Evolutionary conservation across 805 yeast species (phyloP), one percentile per base, ranked within the genome.

Genomic region (Cyberlindnera bimundalis): DNA sequence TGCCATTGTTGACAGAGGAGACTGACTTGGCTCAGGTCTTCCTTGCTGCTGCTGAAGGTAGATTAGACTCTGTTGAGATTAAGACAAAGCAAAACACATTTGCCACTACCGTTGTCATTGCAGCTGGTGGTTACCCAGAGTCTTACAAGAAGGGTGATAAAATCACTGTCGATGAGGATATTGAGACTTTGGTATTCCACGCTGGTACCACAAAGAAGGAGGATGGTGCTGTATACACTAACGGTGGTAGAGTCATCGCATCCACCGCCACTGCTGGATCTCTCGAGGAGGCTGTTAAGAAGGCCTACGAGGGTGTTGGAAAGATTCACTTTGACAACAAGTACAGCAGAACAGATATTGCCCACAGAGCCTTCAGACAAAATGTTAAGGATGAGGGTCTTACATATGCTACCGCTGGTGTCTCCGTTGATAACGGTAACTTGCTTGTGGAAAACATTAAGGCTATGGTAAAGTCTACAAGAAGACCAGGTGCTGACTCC

Each of bases 41-140:
- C 76, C 66, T 91, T 40, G 99, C 98, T 33, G 83, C 95, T 50
- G 96, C 93, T 33, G 96, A 91, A 62, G 95, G 84, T 65, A 76
- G 98, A 64, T 76, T 93, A 51, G 99, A 93, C 59, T 76, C 96
- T 23, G 86, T 89, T 77, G 53, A 71, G 71, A 25, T 65, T 85
- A 47, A 70, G 70, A 53, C 64, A 57, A 73, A 68, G 48, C 62
- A 65, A 24, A 65, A 75, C 53, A 78, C 76, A 31, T 87, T 73
- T 53, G 81, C 96, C 33, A 83, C 97, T 21, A 91, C 98, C 6
- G 98, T 93, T 21, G 97, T 93, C 6, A 73, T 91, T 78, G 81
- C 98, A 30, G 98, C 99, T 42, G 96, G 89, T 48, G 99, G 99
- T 2, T 93, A 93, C 64, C 99, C 99, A 9, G 95, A 84, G 55